Evolutionary conservation across 352 stramenopile genomes (phyloP).

Genomic region (Globisporangium orthogonon): DNA sequence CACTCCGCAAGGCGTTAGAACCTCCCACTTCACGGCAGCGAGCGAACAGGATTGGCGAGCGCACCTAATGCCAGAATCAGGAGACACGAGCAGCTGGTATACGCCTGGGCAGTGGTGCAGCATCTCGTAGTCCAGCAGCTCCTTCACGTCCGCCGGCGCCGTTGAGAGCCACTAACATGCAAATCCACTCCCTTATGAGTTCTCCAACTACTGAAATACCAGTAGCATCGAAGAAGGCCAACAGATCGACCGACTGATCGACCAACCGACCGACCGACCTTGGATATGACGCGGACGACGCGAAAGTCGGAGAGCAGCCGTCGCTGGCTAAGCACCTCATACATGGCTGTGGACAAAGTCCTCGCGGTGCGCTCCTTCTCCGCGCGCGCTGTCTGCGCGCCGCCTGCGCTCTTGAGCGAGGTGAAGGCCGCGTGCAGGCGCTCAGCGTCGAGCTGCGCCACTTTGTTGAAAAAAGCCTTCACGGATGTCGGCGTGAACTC

Average conservation of each 20-base stretch:
- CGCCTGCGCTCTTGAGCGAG: constrained; percentile 11
- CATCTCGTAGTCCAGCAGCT: constrained; percentile 32
- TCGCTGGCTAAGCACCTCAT: constrained; percentile 73
- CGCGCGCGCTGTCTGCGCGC: not conserved
- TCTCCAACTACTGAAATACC: no score
- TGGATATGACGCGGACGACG: constrained; percentile 67
- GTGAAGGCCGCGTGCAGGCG: constrained; percentile 52
- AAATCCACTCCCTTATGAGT: not conserved
- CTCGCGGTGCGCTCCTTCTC: constrained; percentile 22
- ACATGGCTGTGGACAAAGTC: constrained; percentile 42
- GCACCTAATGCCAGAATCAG: constrained; percentile 72
- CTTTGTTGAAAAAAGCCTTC: constrained; percentile 68
- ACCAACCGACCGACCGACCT: constrained; percentile 4
- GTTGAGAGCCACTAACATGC: constrained; percentile 33
- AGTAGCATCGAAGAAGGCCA: no score
- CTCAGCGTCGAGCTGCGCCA: constrained; percentile 64
- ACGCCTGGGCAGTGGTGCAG: constrained; percentile 61
- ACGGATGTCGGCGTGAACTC: constrained; percentile 74
- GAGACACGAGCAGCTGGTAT: constrained; percentile 71
- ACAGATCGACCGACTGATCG: not conserved
- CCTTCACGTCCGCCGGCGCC: constrained; percentile 25
- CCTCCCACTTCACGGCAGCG: not conserved
- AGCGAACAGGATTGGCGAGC: not conserved
- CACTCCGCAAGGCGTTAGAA: not conserved
- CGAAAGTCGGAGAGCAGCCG: constrained; percentile 79